phyloP scores from a whole-genome alignment of 257 asterid genomes.

The Linderniella brevidens region DNA sequence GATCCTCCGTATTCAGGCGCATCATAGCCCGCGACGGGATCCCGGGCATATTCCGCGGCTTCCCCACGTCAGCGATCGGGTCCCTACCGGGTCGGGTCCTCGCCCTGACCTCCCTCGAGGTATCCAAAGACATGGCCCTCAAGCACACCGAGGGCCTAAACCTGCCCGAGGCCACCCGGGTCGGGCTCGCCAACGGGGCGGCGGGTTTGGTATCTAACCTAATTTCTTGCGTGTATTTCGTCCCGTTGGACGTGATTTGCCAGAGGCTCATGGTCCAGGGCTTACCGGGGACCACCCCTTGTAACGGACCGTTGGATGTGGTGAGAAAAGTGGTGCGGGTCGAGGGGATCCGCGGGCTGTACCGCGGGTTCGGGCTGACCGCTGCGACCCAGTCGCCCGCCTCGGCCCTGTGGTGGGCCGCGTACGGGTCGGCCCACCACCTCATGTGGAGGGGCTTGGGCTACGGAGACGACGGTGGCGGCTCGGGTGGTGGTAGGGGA shows the following conservation, averaged over 20 bases:
- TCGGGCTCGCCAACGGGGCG: slow-evolving; percentile 60
- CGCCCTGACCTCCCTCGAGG: slow-evolving; percentile 74
- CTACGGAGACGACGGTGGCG: slow-evolving; percentile 30
- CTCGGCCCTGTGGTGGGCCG: slow-evolving; percentile 97
- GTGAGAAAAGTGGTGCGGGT: slow-evolving; percentile 34
- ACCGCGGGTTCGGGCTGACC: slow-evolving; percentile 85
- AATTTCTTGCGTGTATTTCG: slow-evolving; percentile 69
- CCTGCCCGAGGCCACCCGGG: slow-evolving; percentile 72
- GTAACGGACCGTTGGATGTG: slow-evolving; percentile 68
- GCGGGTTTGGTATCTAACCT: slow-evolving; percentile 90
- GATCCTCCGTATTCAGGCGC: slow-evolving; percentile 47
- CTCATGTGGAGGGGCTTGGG: slow-evolving; percentile 73
- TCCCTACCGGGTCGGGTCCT: slow-evolving; percentile 92
- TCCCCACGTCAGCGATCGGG: slow-evolving; percentile 82
- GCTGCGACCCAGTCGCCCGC: slow-evolving; percentile 73
- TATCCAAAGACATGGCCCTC: slow-evolving; percentile 58
- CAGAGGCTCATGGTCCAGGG: slow-evolving; percentile 98
- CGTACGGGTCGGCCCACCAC: slow-evolving; percentile 79
- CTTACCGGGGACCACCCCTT: slow-evolving; percentile 52
- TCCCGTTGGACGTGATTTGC: slow-evolving; percentile 88
- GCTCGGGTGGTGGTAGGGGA: slow-evolving; percentile 42
- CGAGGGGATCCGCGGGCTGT: slow-evolving; percentile 80
- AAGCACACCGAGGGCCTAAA: slow-evolving; percentile 39
- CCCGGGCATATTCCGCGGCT: slow-evolving; percentile 73
- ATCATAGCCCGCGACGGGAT: slow-evolving; percentile 47